Evolutionary conservation across 176 grass and related monocot species (phyloP), one percentile per base, ranked within the genome.

Genomic region (Miscanthus lutarioriparius): DNA sequence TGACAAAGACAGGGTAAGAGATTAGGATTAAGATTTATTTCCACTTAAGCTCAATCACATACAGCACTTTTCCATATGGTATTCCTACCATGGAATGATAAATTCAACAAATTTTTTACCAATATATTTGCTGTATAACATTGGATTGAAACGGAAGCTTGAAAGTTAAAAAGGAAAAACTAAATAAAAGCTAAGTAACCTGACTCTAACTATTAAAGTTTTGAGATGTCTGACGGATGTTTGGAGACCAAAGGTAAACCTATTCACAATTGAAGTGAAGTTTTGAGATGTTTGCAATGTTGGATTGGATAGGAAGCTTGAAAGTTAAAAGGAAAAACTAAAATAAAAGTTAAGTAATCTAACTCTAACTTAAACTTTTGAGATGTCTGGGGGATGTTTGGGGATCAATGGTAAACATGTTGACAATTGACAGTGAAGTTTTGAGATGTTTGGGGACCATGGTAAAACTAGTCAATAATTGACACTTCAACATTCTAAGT

Each of bases 71-170:
- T 19, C 40, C 1, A 75, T 33, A 82, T 54, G 13, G 17, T 76
- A 39, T 70, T 61, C 59, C 59, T 66, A 61, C 20, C 71, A 81
- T 61, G 27, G 17, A 74, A 66, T 67, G 7, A 68, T 69, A 48
- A 67, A 28, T 47, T 69, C 2, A 83, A 68, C 44, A 22, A 27
- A 27, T 15, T 58, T 66, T 48, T 17, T 39, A 74, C 8, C 19
- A 14, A 72, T 45, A 65, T 45, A 58, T 49, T 22, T 23, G 30
- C 4, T 54, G 1, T 54, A 78, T 67, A 27, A 43, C 27, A 38
- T 28, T 45, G n/a, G 67, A 59, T 47, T 26, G 0, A 37, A 32
- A 73, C 72, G 64, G 8, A 73, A 67, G 70, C 10, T 71, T 28
- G 44, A 38, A 45, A n/a, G 0, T 44, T 28, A 4, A 44, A 63